Percentiles rank a stretch among this genome's conserved stretches.
These are phyloP conservation scores for Catunica adiposa DNA, from an alignment of 2,329 filamentous ascomycete species.

Conservation along the genomic window DNA sequence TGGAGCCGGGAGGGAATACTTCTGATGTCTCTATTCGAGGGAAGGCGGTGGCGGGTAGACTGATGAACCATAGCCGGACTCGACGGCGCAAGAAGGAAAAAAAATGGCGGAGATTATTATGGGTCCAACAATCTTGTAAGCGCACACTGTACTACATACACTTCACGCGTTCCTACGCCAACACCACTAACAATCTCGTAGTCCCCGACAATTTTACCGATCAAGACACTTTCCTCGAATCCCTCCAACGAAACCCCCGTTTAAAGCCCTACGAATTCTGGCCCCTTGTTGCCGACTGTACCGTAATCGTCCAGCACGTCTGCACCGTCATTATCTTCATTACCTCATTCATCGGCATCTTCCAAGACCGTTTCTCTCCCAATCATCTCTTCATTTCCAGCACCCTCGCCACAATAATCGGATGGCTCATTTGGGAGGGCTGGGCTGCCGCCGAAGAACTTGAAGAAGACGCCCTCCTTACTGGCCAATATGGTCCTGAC, in stretches of 20 bases:
- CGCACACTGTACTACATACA: conserved; percentile 15
- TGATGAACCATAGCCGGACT: conserved; percentile 41
- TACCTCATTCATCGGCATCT: conserved; percentile 84
- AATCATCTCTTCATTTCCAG: conserved; percentile 78
- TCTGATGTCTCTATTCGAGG: not conserved
- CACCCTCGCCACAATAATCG: conserved; percentile 64
- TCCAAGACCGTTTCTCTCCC: conserved; percentile 71
- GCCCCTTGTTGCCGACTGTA: conserved; percentile 86
- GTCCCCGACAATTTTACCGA: conserved; percentile 99
- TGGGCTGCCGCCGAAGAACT: conserved; percentile 63
- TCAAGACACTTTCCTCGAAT: conserved; percentile 88
- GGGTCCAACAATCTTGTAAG: conserved; percentile 91
- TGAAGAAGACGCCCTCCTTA: conserved; percentile 23
- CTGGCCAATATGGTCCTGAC: conserved; percentile 16
- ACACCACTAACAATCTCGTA: conserved; percentile 21
- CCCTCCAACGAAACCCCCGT: conserved; percentile 83
- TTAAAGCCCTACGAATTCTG: conserved; percentile 96
- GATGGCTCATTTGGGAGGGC: conserved; percentile 82
- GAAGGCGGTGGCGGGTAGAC: conserved; percentile 25
- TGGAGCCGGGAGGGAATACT: conserved; percentile 14
- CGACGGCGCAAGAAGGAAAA: conserved; percentile 52
- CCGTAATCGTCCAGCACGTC: conserved; percentile 92
- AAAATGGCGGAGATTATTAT: conserved; percentile 88
- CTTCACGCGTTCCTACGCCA: conserved; percentile 21
- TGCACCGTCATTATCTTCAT: conserved; percentile 90